These are phyloP conservation scores for Leccinum griseonigrum DNA, from an alignment of 1,284 basidiomycete genomes.

Conservation along the genomic window DNA sequence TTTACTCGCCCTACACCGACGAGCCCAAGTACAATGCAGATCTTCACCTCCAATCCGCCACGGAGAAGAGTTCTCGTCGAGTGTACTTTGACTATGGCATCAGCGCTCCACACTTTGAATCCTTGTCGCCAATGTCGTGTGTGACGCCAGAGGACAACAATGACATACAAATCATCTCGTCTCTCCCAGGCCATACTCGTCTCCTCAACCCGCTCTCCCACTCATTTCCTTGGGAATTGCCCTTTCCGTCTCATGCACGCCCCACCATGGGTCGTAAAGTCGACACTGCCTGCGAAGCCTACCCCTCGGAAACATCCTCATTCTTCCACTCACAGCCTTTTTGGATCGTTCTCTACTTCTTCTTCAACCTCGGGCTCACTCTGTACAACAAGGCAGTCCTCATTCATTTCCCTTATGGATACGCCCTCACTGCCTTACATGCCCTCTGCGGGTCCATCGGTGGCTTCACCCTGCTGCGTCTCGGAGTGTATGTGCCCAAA, in stretches of 20 bases:
- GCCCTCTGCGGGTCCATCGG: constrained; percentile 82
- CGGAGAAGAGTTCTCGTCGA: constrained; percentile 19
- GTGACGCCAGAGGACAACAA: constrained; percentile 10
- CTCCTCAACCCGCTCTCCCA: constrained; percentile 5
- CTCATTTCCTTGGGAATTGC: constrained; percentile 24
- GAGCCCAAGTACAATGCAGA: constrained; percentile 4
- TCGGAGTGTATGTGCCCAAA: constrained; percentile 62
- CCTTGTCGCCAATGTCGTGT: background rate
- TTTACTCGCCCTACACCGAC: constrained; percentile 9
- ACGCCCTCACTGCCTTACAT: constrained; percentile 85
- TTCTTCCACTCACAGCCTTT: constrained; percentile 39
- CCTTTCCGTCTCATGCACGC: constrained; percentile 15
- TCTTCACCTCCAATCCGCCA: background rate
- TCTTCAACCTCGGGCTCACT: constrained; percentile 86
- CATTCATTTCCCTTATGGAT: constrained; percentile 89
- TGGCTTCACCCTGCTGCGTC: constrained; percentile 63
- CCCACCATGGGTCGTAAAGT: background rate
- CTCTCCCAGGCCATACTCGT: background rate
- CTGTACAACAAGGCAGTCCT: constrained; percentile 92
- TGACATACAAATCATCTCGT: background rate
- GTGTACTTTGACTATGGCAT: constrained; percentile 24
- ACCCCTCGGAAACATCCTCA: constrained; percentile 6
- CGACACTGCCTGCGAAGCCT: constrained; percentile 5
- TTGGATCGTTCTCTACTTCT: constrained; percentile 83
- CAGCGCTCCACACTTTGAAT: constrained; percentile 2